Percentiles rank a stretch among this genome's conserved stretches.
These are phyloP conservation scores for Teunomyces aglyptinius DNA, from an alignment of 805 yeast genomes.

Conservation along the genomic window DNA sequence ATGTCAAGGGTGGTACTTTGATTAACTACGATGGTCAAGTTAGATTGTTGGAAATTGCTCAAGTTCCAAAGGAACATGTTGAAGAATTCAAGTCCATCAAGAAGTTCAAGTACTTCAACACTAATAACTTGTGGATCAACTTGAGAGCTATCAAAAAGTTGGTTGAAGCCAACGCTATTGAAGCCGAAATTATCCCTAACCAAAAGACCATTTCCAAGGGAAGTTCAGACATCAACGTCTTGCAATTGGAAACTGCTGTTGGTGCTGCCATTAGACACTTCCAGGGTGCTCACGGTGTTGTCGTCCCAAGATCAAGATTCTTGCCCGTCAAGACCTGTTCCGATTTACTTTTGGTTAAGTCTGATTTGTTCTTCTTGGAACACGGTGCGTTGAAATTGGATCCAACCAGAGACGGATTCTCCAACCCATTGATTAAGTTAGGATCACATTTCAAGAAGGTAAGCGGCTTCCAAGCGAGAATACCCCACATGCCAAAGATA, in stretches of 20 bases:
- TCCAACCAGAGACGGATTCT: conserved; percentile 82
- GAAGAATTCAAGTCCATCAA: conserved; percentile 98
- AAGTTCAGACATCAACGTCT: conserved; percentile 72
- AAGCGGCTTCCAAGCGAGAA: conserved; percentile 81
- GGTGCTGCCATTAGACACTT: conserved; percentile 99
- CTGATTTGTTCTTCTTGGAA: conserved; percentile 85
- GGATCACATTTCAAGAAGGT: conserved; percentile 98
- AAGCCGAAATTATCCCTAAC: conserved; percentile 95
- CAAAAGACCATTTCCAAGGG: conserved; percentile 79
- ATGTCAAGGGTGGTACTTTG: conserved; percentile 98
- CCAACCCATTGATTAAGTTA: conserved; percentile 91
- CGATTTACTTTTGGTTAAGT: conserved; percentile 89
- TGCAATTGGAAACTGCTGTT: conserved; percentile 97
- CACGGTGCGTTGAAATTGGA: conserved; percentile 89
- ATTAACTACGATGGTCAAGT: conserved; percentile 95
- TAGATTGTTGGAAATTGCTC: conserved; percentile 93
- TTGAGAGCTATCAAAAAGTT: conserved; percentile 91
- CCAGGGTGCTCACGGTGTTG: conserved; percentile 93
- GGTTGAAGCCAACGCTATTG: conserved; percentile 76
- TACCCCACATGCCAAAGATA: conserved; percentile 93
- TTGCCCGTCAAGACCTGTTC: conserved; percentile 98
- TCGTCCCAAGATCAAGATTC: conserved; percentile 96
- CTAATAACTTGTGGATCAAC: conserved; percentile 97
- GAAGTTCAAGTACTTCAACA: conserved; percentile 97
- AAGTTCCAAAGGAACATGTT: conserved; percentile 97